These are phyloP conservation scores for Aspergillus sp. DNA, from an alignment of 2,329 filamentous ascomycete species.

Conservation along the genomic window DNA sequence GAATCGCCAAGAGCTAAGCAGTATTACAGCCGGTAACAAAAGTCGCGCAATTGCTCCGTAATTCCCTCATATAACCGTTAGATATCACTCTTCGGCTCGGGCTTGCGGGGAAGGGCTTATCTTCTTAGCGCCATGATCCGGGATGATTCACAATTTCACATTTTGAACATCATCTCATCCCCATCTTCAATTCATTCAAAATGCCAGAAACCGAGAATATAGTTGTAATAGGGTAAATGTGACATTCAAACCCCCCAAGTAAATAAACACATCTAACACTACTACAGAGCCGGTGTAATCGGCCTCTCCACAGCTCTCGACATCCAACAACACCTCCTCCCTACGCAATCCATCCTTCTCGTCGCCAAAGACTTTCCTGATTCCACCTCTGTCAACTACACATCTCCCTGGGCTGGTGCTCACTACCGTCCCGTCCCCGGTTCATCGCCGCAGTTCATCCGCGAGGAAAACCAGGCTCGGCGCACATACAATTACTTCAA, in stretches of 20 bases:
- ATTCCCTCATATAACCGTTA: too few relatives aligned
- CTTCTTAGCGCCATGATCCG: too few relatives aligned
- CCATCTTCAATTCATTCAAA: not conserved
- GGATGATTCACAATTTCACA: too few relatives aligned
- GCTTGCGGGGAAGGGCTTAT: too few relatives aligned
- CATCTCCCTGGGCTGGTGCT: constrained; percentile 44
- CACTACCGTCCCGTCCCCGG: constrained; percentile 44
- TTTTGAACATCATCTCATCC: too few relatives aligned
- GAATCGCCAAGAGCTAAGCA: too few relatives aligned
- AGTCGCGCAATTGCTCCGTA: too few relatives aligned
- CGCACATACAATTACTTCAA: constrained; percentile 37
- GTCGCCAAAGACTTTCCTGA: constrained; percentile 38
- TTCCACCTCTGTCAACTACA: constrained; percentile 39
- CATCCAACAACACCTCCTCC: constrained; percentile 25
- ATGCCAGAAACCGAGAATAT: constrained; percentile 28
- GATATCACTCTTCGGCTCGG: too few relatives aligned
- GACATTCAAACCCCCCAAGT: not conserved
- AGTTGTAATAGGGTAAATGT: constrained; percentile 31
- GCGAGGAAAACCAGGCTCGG: constrained; percentile 33
- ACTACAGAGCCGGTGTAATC: constrained; percentile 34
- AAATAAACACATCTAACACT: constrained; percentile 3
- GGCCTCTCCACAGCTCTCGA: constrained; percentile 33
- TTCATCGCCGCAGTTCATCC: constrained; percentile 27
- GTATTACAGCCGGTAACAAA: too few relatives aligned
- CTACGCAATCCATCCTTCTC: constrained; percentile 31